Evolutionary conservation across 2,329 filamentous ascomycete species (phyloP), one percentile per base, ranked within the genome.

Genomic region (Cladosporium oxysporum): DNA sequence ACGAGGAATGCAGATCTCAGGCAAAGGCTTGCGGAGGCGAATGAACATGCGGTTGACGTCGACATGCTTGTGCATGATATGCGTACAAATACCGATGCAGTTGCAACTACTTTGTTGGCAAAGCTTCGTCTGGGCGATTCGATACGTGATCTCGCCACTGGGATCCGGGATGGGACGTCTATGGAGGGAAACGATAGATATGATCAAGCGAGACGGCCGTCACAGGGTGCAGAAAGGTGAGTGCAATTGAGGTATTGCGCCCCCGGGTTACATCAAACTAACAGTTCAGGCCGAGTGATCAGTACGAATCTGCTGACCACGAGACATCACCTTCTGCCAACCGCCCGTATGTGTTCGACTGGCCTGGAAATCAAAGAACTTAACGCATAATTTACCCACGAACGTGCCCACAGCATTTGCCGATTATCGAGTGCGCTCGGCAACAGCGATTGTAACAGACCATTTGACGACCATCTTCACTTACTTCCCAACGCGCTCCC

Each of bases 71-170:
- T 63, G 31, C 33, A 57, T 16, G 50, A 37, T 1, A 41, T 63
- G 61, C 61, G 61, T 12, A 21, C n/a, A 7, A 55, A 50, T 10
- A 44, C 61, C 12, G 61, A 63, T 12, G 18, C 53, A 2, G 49
- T 41, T n/a, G 31, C 61, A 16, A 63, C 61, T 16, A 63, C 50
- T 21, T 14, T 63, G 14, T 18, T 63, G 21, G 61, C 61, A 14
- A 63, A 47, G 29, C 61, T 63, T 26, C 61, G 61, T 23, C 61
- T 63, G 11, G 49, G 61, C 6, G 33, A 33, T 41, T 57, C 61
- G 16, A 29, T 63, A 5, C 23, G 47, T 18, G 61, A 63, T n/a
- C 33, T 63, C 12, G 52, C 52, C 5, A 31, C 28, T 18, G 52
- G 52, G 7, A 55, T 55, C 18, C 52, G 52, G 10, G 52, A 29